A percentile compares a stretch with the other conserved stretches of the same genome.
Evolutionary conservation across 768 basidiomycete genomes (phyloP).

Genomic region (Mycena sanguinolenta): DNA sequence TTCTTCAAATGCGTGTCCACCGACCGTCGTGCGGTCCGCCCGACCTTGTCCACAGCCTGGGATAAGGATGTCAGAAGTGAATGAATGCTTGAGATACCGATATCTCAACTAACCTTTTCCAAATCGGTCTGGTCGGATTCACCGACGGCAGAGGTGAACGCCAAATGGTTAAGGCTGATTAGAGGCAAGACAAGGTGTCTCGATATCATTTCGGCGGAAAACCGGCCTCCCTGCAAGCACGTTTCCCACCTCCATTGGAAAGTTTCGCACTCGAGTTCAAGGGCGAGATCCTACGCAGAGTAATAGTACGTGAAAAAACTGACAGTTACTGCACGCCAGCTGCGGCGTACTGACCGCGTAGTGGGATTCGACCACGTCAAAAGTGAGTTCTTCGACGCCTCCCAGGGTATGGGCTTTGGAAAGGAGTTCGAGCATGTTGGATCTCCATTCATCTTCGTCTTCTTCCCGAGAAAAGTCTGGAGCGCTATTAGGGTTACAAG

Average conservation of each 20-base stretch:
- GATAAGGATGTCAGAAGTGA: slow-evolving; percentile 24
- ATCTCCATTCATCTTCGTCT: slow-evolving; percentile 76
- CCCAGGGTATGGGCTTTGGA: slow-evolving; percentile 74
- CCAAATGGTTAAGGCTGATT: slow-evolving; percentile 77
- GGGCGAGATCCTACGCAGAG: slow-evolving; percentile 70
- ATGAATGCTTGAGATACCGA: slow-evolving; percentile 15
- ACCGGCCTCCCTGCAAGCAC: slow-evolving; percentile 70
- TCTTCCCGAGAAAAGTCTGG: slow-evolving; percentile 44
- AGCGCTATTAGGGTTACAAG: slow-evolving; percentile 61
- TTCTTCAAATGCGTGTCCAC: slow-evolving; percentile 81
- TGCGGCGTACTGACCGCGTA: slow-evolving; percentile 64
- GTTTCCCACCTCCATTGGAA: slow-evolving; percentile 90
- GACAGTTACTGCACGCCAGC: slow-evolving; percentile 10
- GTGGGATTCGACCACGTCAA: slow-evolving; percentile 70
- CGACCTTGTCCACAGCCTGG: slow-evolving; percentile 79
- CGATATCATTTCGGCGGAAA: slow-evolving; percentile 80
- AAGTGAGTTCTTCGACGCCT: slow-evolving; percentile 66
- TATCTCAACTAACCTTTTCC: slow-evolving; percentile 66
- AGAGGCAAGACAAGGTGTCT: slow-evolving; percentile 84
- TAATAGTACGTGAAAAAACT: slow-evolving; percentile 31
- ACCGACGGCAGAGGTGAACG: slow-evolving; percentile 72
- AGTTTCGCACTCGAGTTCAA: slow-evolving; percentile 67
- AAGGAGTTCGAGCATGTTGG: slow-evolving; percentile 65
- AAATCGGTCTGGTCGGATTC: slow-evolving; percentile 70
- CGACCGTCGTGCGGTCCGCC: slow-evolving; percentile 75